Evolutionary conservation across 2,329 filamentous ascomycete genomes (phyloP).

Genomic region (Apiospora arundinis): DNA sequence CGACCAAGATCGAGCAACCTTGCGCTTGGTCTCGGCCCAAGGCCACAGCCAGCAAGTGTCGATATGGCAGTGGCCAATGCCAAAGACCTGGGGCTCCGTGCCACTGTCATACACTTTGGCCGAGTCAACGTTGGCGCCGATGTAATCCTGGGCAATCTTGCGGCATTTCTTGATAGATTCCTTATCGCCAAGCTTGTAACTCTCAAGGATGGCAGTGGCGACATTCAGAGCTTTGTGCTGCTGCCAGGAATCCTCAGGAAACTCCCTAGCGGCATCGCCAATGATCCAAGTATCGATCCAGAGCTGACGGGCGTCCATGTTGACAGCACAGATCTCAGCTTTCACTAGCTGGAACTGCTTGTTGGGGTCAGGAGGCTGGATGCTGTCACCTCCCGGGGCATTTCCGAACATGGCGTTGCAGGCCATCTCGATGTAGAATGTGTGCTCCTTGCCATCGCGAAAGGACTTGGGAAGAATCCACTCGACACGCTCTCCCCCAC

Average conservation of each 20-base stretch:
- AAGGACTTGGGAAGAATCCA: slow-evolving; percentile 88
- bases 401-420: slow-evolving; percentile 99
- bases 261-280: slow-evolving; percentile 88
- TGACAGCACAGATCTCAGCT: slow-evolving; percentile 89
- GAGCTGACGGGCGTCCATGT: slow-evolving; percentile 81
- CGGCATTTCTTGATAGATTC: slow-evolving; percentile 81
- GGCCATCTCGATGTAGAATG: slow-evolving; percentile 96
- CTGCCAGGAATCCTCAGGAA: slow-evolving; percentile 86
- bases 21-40: slow-evolving; percentile 96
- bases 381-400: slow-evolving; percentile 80
- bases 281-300: slow-evolving; percentile 97
- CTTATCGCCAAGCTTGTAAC: slow-evolving; percentile 81
- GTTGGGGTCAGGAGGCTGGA: slow-evolving; percentile 88
- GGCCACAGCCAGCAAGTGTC: slow-evolving; percentile 99
- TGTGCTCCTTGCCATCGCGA: slow-evolving; percentile 84
- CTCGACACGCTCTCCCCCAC: slow-evolving; percentile 84
- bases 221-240: slow-evolving; percentile 85
- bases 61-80: slow-evolving; percentile 96
- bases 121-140: slow-evolving; percentile 83
- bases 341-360: slow-evolving; percentile 77
- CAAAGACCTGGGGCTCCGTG: slow-evolving; percentile 79
- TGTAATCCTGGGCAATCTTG: slow-evolving; percentile 81
- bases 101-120: slow-evolving; percentile 81
- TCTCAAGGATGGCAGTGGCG: slow-evolving; percentile 87
- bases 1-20: slow-evolving; percentile 94